Base-by-base conservation (phyloP, 1,139 yeast species). In the Protomyces macrosporus region DNA sequence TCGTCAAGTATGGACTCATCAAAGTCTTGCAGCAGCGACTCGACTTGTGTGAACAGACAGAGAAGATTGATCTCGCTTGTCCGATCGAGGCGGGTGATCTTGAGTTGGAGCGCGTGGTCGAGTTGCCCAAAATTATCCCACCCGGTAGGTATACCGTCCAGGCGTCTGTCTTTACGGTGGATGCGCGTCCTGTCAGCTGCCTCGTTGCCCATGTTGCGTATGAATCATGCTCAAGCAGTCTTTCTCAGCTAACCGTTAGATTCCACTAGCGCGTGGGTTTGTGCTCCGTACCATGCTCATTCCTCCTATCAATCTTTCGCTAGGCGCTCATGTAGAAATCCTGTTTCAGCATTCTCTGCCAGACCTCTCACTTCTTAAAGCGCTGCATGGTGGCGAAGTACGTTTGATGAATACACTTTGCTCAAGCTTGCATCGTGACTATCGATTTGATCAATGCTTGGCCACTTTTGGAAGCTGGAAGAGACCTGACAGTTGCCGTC, bases 51-150 rank as follows among this genome's bases (percentile, higher is more conserved):
- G 96, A 90, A 69, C 87, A 90, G 73, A 55, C 58, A 0, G 83
- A 84, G 65, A 88, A 90, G 71, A 91, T 90, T 56, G 96, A 88
- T 72, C 68, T 80, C 71, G 73, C 75, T 55, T 93, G 98, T 74
- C 98, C 98, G 1, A 76, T 93, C 65, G 72, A 79, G 63, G 78
- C 83, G 69, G 98, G 98, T 4, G 75, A 77, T 63, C 86, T 89
- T 70, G 77, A 78, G 61, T 77, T 93, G 67, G 75, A 81, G 45
- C 90, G 90, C 75, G 76, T 78, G 55, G 95, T 93, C 40, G 91
- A 85, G 70, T 83, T 93, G 67, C 98, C 98, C 23, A 78, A 81
- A n/a, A 95, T 90, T 75, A 96, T 91, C 34, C 98, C 98, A 66
- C 97, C 98, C 36, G 98, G 98, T 53, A 55, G 63, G 55, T 93